phyloP scores from a whole-genome alignment of 1,284 basidiomycete species.

The Porogramme epimiltina region DNA sequence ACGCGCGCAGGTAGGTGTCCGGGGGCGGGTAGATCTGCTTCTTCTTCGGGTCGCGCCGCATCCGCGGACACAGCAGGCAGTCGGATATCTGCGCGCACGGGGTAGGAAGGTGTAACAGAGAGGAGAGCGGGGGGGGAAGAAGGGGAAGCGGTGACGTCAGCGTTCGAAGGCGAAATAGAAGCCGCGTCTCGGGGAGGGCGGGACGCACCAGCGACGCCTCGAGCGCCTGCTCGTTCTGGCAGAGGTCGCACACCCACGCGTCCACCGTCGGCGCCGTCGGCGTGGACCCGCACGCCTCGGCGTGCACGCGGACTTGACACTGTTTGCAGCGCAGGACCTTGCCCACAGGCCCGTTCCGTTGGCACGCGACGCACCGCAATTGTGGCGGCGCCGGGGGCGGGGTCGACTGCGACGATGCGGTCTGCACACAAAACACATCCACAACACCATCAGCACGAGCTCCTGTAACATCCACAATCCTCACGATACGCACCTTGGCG shows the following conservation, averaged over 20 bases:
- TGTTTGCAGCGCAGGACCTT: slow-evolving; percentile 80
- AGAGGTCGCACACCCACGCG: slow-evolving; percentile 84
- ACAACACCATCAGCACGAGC: not conserved
- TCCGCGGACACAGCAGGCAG: slow-evolving; percentile 75
- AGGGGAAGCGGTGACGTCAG: no score
- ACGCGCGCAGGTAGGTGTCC: slow-evolving; percentile 78
- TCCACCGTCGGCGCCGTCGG: slow-evolving; percentile 63
- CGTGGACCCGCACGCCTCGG: slow-evolving; percentile 70
- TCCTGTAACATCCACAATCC: not conserved
- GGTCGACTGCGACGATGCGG: slow-evolving; percentile 51
- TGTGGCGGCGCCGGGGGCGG: slow-evolving; percentile 65
- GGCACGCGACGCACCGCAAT: slow-evolving; percentile 76
- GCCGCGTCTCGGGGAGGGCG: no score
- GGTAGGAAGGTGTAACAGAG: not conserved
- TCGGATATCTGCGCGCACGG: slow-evolving; percentile 55
- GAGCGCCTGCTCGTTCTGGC: slow-evolving; percentile 75
- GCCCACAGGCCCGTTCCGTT: slow-evolving; percentile 70
- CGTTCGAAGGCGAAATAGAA: not conserved
- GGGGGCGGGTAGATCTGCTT: slow-evolving; percentile 45
- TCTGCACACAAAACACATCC: slow-evolving; percentile 36
- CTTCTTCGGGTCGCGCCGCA: slow-evolving; percentile 49
- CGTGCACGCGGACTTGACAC: slow-evolving; percentile 75
- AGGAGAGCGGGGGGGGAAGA: not conserved
- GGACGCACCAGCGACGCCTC: slow-evolving; percentile 76
- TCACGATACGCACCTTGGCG: slow-evolving; percentile 54